These are phyloP conservation scores for Eimeria sp. DNA, from an alignment of 169 alveolate genomes.

Conservation along the genomic window DNA sequence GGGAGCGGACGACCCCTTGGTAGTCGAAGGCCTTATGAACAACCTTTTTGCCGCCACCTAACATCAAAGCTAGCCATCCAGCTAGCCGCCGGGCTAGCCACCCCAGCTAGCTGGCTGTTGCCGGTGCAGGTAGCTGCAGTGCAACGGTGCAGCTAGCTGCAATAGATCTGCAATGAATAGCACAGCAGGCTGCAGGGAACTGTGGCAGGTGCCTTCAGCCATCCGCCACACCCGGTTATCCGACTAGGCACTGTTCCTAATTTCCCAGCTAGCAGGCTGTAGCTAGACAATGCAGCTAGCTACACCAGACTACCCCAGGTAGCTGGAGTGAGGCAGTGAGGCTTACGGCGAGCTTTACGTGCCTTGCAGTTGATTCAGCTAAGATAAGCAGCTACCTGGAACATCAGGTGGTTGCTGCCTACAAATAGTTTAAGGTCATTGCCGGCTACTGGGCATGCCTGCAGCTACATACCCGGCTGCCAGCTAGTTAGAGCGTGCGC, in stretches of 20 bases:
- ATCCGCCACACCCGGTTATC: neutral
- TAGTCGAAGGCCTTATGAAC: conserved; percentile 63
- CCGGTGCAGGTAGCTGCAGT: neutral
- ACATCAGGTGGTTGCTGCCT: neutral
- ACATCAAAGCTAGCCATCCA: neutral
- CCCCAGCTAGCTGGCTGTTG: neutral
- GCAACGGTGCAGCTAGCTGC: neutral
- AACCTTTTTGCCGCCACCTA: conserved; percentile 62
- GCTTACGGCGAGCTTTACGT: neutral
- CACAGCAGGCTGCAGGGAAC: neutral
- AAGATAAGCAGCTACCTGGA: neutral
- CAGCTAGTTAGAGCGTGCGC: neutral
- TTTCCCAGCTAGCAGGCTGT: neutral
- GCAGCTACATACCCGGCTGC: neutral
- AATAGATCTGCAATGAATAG: conserved; percentile 6
- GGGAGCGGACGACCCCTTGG: conserved; percentile 66
- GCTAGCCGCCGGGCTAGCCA: conserved; percentile 15
- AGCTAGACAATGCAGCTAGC: neutral
- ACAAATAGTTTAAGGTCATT: neutral
- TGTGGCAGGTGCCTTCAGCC: neutral
- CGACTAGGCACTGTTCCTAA: too few relatives aligned
- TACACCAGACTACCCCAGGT: neutral
- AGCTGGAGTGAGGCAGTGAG: neutral
- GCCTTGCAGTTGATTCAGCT: neutral
- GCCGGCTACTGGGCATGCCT: neutral